Evolutionary conservation across 768 basidiomycete species (phyloP).

Genomic region (Hygrophorus russula): DNA sequence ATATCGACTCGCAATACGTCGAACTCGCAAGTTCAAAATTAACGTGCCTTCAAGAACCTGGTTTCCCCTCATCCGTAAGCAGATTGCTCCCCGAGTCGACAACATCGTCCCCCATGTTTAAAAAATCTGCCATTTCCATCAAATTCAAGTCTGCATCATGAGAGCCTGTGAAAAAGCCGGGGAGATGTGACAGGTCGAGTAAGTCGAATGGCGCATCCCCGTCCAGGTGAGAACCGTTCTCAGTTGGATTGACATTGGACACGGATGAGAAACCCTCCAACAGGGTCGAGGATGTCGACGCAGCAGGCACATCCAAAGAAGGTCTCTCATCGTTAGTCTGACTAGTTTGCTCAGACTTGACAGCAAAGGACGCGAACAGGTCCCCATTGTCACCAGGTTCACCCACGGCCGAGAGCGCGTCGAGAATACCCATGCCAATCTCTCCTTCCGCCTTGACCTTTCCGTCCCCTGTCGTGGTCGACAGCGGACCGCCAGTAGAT

Average conservation of each 20-base stretch:
- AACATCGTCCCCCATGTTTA: background rate
- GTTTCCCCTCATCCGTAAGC: too few species aligned
- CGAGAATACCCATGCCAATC: slow-evolving; percentile 19
- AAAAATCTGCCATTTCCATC: background rate
- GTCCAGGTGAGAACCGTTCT: background rate
- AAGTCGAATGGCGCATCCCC: background rate
- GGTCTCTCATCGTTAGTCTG: background rate
- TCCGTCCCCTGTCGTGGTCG: slow-evolving; percentile 5
- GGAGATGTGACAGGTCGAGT: background rate
- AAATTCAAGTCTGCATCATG: background rate
- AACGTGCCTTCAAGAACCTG: too few species aligned
- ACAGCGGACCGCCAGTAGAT: slow-evolving; percentile 14
- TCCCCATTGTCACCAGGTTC: slow-evolving; percentile 2
- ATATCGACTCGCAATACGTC: too few species aligned
- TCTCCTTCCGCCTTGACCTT: slow-evolving; percentile 19
- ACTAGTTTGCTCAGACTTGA: slow-evolving; percentile 9
- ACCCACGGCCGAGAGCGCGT: slow-evolving; percentile 14
- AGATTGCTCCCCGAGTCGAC: background rate
- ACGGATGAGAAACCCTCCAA: background rate
- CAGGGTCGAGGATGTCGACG: background rate
- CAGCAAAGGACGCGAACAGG: slow-evolving; percentile 22
- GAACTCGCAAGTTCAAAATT: too few species aligned
- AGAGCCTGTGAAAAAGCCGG: background rate
- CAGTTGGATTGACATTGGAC: background rate
- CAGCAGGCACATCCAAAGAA: background rate